Base-by-base conservation (phyloP, 495 filamentous ascomycete species). In the Penicillium crystallinum region DNA sequence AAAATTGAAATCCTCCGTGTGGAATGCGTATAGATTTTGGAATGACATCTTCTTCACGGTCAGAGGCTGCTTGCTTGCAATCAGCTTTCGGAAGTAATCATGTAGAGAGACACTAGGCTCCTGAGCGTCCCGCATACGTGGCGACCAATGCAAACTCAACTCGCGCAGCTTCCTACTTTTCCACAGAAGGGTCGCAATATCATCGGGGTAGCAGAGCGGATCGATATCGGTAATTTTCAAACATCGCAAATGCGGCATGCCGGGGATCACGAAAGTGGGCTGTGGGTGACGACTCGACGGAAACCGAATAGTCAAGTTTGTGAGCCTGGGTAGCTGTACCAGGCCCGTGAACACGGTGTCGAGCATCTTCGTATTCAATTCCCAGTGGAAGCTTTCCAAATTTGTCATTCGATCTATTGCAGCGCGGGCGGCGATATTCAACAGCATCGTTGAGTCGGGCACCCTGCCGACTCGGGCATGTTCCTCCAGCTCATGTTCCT, bases 191-290 rank as follows among this genome's bases (percentile, higher is more conserved):
- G 78, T 68, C 7, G 80, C 80, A 29, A 86, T 77, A 58, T 86
- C 82, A 58, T 86, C 82, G 0, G 80, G 77, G 52, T 85, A 84
- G 62, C 82, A 86, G 8, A 86, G 67, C 1, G 82, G 82, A 52
- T 86, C 82, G 39, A 86, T 81, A 51, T 84, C 72, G 53, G 75
- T 76, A 27, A 81, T 69, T 52, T 75, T 77, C 23, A 86, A 62
- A 23, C 56, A 67, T 18, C 69, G 66, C 25, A 86, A 65, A 49
- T 77, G 79, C 19, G 80, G 77, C 55, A 86, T 78, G 0, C 77
- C 71, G 6, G 82, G 82, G 40, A 83, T 76, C 2, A 81, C 61
- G 22, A 71, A 72, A n/a, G 77, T 77, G 12, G 82, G 82, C 39
- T 81, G 74, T 4, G 81, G 81, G 49, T 78, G 71, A 23, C 82